Base-by-base conservation (phyloP, 2,329 filamentous ascomycete species). In the Xylariaceae sp. region DNA sequence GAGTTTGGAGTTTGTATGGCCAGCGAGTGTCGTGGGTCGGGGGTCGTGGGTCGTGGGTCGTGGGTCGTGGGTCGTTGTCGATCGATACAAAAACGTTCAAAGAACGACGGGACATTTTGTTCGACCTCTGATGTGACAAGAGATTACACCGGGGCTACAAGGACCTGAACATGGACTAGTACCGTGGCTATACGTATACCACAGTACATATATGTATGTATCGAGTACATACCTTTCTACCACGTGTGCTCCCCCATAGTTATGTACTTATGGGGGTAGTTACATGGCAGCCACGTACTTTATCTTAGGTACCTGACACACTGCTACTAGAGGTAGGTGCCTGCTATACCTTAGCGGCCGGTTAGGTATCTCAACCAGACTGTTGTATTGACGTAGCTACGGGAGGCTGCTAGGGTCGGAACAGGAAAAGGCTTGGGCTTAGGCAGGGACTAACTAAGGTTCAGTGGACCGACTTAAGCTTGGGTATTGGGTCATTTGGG, bases 21-120 rank as follows among this genome's bases (percentile, higher is more conserved):
- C 56, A 59, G 58, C 52, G 41, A 61, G 46, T 44, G 20, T 61
- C 61, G 59, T 63, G 61, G 23, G 23, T 26, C 23, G 23, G 62
- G 61, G 61, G 52, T 60, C 61, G 54, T 54, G n/a, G n/a, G n/a
- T n/a, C 52, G 41, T 59, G 46, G 42, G 20, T 61, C 61, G 59
- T 63, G 61, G 23, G 23, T 26, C 23, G 23, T 63, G 61, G 61
- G 52, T 60, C 61, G 54, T 54, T 62, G 61, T 60, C 59, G 61
- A 64, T 64, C 61, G 40, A 54, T 61, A 60, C 59, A 54, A 56
- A 59, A 61, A 42, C 51, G 58, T 59, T 61, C 47, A 63, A 58
- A 60, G 57, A 55, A 60, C 57, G 54, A 57, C 40, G 51, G 32
- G 54, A 62, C 54, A 52, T 56, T 62, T 56, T 62, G 54, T 60